Conservation (phyloP, 192 early-diverging fungal species). For the Coemansia sp. region DNA sequence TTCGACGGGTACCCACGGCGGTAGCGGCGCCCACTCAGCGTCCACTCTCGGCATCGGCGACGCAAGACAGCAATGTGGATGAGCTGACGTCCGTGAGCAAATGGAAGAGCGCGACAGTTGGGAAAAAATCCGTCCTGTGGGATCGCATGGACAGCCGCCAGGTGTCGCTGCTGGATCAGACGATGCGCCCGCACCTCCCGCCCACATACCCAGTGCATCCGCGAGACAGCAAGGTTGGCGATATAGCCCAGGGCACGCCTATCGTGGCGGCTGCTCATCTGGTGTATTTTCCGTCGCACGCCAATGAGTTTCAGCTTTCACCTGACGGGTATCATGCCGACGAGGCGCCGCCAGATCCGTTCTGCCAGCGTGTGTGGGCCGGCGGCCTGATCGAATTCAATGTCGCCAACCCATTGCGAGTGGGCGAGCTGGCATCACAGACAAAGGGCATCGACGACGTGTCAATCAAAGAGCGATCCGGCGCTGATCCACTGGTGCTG, state of each 20-base stretch:
- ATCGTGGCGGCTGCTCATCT: slow-evolving; percentile 75
- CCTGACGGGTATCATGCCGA: slow-evolving; percentile 79
- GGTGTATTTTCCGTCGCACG: slow-evolving; percentile 72
- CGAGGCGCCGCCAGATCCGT: slow-evolving; percentile 73
- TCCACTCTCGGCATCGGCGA: background rate
- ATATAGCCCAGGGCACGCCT: slow-evolving; percentile 32
- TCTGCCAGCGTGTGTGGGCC: slow-evolving; percentile 81
- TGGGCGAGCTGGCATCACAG: slow-evolving; percentile 63
- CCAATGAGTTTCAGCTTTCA: slow-evolving; percentile 61
- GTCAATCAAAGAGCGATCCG: slow-evolving; percentile 51
- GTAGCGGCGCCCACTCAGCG: background rate
- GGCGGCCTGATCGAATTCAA: slow-evolving; percentile 68
- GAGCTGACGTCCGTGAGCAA: slow-evolving; percentile 3
- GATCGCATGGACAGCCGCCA: slow-evolving; percentile 47
- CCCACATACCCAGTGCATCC: slow-evolving; percentile 12
- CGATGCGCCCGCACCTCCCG: slow-evolving; percentile 41
- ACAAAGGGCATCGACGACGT: slow-evolving; percentile 55
- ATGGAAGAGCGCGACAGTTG: slow-evolving; percentile 18
- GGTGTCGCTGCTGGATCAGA: slow-evolving; percentile 41
- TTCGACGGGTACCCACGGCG: background rate
- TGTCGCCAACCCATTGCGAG: slow-evolving; percentile 55
- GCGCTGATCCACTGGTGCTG: slow-evolving; percentile 60
- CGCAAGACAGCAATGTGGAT: background rate
- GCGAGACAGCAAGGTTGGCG: slow-evolving; percentile 21
- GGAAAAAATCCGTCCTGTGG: slow-evolving; percentile 13